Percentiles rank a stretch among this genome's conserved stretches.
Evolutionary conservation across 2,329 filamentous ascomycete genomes (phyloP).

Genomic region (Myriosclerotinia scirpicola): DNA sequence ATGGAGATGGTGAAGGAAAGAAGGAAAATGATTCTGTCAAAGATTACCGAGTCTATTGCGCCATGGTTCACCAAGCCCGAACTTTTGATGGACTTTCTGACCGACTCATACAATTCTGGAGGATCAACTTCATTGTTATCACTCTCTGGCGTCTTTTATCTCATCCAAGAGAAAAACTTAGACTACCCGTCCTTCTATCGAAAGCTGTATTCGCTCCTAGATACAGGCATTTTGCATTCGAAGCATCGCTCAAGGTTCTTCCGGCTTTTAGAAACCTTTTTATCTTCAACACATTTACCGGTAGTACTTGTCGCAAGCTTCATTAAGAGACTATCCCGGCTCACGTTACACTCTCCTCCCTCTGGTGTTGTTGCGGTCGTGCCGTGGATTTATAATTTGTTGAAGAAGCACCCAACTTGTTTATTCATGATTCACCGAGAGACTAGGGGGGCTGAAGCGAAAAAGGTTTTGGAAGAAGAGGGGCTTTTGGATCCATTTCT

Average conservation of each 20-base stretch:
- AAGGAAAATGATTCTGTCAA: slow-evolving; percentile 73
- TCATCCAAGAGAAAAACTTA: slow-evolving; percentile 90
- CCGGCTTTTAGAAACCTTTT: slow-evolving; percentile 85
- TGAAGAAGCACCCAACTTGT: slow-evolving; percentile 84
- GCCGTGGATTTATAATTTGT: slow-evolving; percentile 92
- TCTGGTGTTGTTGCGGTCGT: slow-evolving; percentile 84
- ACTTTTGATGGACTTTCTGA: slow-evolving; percentile 91
- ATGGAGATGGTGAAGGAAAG: slow-evolving; percentile 67
- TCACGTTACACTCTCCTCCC: slow-evolving; percentile 85
- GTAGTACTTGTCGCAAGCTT: slow-evolving; percentile 91
- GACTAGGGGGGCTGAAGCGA: slow-evolving; percentile 56
- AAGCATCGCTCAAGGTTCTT: slow-evolving; percentile 94
- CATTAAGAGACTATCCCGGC: slow-evolving; percentile 84
- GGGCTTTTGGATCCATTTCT: slow-evolving; percentile 73
- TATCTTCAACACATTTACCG: slow-evolving; percentile 88
- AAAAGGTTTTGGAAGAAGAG: slow-evolving; percentile 58
- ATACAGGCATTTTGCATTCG: slow-evolving; percentile 83
- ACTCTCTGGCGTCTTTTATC: slow-evolving; percentile 88
- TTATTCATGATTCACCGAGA: slow-evolving; percentile 95
- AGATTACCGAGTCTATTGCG: slow-evolving; percentile 75
- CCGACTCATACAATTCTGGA: slow-evolving; percentile 86
- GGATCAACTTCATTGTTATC: slow-evolving; percentile 86
- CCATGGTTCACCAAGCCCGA: slow-evolving; percentile 90
- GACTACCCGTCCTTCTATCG: slow-evolving; percentile 94
- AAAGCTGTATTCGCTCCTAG: slow-evolving; percentile 90